phyloP scores from a whole-genome alignment of 768 basidiomycete species.

The Clitopilus passeckerianus region DNA sequence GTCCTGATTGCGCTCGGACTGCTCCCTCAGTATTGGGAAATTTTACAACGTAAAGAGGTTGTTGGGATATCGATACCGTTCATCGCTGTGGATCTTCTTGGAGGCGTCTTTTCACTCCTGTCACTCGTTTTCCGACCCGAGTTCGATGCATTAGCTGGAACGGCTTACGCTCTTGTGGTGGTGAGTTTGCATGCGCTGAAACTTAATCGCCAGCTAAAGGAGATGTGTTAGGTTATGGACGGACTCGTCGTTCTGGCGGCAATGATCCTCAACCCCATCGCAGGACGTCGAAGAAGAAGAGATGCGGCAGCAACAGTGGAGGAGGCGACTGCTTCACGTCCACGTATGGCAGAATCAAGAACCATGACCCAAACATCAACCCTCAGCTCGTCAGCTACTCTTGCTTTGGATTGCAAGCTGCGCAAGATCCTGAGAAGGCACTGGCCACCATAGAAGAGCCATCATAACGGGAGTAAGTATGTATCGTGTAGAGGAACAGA shows the following conservation, averaged over 20 bases:
- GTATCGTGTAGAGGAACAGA: no score
- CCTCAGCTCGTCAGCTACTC: not conserved
- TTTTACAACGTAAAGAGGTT: conserved; percentile 58
- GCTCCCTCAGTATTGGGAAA: conserved; percentile 70
- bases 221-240: conserved; percentile 48
- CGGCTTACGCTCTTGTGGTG: conserved; percentile 59
- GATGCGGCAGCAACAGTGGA: conserved; percentile 7
- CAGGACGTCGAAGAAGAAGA: conserved; percentile 27
- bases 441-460: not conserved
- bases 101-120: conserved; percentile 65
- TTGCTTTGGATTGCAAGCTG: not conserved
- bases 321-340: not conserved
- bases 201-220: not conserved
- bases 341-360: not conserved
- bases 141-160: conserved; percentile 60
- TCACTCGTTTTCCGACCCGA: conserved; percentile 62
- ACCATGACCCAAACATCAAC: conserved; percentile 5
- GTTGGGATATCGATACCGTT: conserved; percentile 67
- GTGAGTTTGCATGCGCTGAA: conserved; percentile 24
- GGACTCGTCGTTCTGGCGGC: conserved; percentile 55
- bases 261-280: conserved; percentile 60
- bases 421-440: not conserved
- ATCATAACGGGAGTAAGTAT: no score
- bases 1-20: conserved; percentile 48
- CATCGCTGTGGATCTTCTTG: conserved; percentile 65